These are phyloP conservation scores for Jaltomata sinuosa DNA, from an alignment of 257 asterid species.

Conservation along the genomic window DNA sequence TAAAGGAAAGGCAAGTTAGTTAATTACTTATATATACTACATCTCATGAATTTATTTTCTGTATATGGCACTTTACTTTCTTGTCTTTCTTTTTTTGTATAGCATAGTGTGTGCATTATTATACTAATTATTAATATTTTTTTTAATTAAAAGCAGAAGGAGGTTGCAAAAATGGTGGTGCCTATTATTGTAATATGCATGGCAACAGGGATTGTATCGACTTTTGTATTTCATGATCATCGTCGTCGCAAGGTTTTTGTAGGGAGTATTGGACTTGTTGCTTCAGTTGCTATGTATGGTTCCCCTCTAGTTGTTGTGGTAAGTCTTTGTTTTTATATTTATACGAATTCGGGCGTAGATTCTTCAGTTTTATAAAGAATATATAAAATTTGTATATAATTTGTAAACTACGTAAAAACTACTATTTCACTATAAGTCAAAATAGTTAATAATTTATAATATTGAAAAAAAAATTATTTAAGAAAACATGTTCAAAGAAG, in stretches of 20 bases:
- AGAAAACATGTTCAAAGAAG: too few species aligned
- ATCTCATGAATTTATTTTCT: too few species aligned
- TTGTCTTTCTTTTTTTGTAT: background rate
- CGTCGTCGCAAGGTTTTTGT: slow-evolving; percentile 52
- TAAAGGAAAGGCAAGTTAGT: slow-evolving; percentile 39
- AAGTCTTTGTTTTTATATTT: too few species aligned
- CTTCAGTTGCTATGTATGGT: slow-evolving; percentile 65
- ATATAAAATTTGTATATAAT: too few species aligned
- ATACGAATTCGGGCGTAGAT: too few species aligned
- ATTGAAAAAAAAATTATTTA: too few species aligned
- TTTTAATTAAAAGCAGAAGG: slow-evolving; percentile 34
- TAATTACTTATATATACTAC: too few species aligned
- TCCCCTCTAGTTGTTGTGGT: slow-evolving; percentile 72
- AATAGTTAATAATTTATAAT: too few species aligned
- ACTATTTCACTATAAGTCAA: too few species aligned
- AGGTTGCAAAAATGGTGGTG: slow-evolving; percentile 25
- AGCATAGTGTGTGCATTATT: background rate
- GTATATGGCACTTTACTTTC: background rate
- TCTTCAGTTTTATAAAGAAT: too few species aligned
- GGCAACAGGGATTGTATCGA: slow-evolving; percentile 31
- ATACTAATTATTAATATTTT: background rate
- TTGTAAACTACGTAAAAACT: too few species aligned
- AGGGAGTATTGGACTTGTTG: slow-evolving; percentile 66
- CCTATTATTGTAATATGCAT: slow-evolving; percentile 26
- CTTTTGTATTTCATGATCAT: slow-evolving; percentile 39